Conservation (phyloP, 1,284 basidiomycete genomes). For the Sanghuangporus sanghuang region DNA sequence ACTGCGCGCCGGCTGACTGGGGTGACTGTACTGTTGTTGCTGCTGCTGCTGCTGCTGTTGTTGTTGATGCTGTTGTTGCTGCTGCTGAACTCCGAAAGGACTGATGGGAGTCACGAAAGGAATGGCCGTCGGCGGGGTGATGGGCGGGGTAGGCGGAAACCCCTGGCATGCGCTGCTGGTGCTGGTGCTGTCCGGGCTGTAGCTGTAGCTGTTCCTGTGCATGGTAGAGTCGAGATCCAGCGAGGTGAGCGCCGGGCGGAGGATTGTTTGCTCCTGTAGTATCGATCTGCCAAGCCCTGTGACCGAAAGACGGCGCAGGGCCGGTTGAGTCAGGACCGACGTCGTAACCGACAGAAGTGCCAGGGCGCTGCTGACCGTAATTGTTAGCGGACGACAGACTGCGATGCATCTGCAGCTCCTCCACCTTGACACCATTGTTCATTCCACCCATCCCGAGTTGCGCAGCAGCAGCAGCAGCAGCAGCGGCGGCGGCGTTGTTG, state of each 20-base stretch:
- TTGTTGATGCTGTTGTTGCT: background rate
- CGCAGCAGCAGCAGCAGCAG: background rate
- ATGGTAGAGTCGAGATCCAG: conserved; percentile 31
- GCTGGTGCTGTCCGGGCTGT: conserved; percentile 9
- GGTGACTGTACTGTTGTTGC: background rate
- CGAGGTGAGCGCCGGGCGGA: conserved; percentile 26
- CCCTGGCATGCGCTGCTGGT: conserved; percentile 14
- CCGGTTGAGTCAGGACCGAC: conserved; percentile 37
- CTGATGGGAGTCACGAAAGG: conserved; percentile 68
- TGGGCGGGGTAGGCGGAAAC: conserved; percentile 19
- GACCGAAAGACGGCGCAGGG: conserved; percentile 27
- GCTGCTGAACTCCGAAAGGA: conserved; percentile 51
- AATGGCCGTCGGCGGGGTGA: conserved; percentile 41
- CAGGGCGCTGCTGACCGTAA: conserved; percentile 46
- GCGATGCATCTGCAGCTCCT: conserved; percentile 44
- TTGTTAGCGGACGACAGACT: conserved; percentile 29
- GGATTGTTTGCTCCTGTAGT: conserved; percentile 19
- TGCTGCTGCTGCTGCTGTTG: conserved; percentile 20
- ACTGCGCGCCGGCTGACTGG: conserved; percentile 33
- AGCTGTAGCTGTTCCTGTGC: conserved; percentile 14
- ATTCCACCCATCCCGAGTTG: conserved; percentile 4
- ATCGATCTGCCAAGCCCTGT: conserved; percentile 23
- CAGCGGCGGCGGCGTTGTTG: background rate
- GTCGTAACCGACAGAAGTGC: conserved; percentile 67
- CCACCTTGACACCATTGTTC: conserved; percentile 29